Evolutionary conservation across 1,139 yeast species (phyloP).

Genomic region (Entelexis sorbosivorans): DNA sequence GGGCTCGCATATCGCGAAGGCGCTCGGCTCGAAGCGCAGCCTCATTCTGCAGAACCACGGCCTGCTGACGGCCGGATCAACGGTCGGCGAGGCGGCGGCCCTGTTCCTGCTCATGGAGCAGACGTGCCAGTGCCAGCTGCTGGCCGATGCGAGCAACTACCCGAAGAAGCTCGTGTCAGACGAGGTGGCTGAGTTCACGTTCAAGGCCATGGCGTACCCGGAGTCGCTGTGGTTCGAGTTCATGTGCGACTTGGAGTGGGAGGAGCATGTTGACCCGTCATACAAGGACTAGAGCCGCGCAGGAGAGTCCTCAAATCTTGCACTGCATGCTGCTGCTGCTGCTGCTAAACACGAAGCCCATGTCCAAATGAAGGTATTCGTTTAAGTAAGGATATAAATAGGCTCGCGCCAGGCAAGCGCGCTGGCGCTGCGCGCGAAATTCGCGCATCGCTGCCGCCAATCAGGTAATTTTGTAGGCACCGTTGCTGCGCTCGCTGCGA

Average conservation of each 20-base stretch:
- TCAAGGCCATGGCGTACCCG: constrained; percentile 49
- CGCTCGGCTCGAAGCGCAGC: constrained; percentile 53
- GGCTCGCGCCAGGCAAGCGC: too few relatives aligned
- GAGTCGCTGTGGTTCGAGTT: constrained; percentile 62
- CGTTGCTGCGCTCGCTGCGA: neutral
- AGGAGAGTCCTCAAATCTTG: too few relatives aligned
- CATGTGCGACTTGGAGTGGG: constrained; percentile 51
- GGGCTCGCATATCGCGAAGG: constrained; percentile 54
- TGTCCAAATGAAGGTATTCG: too few relatives aligned
- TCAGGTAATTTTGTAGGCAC: neutral
- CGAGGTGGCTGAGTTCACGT: constrained; percentile 61
- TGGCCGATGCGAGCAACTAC: constrained; percentile 43
- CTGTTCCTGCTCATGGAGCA: constrained; percentile 57
- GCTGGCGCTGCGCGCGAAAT: too few relatives aligned
- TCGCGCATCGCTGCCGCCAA: too few relatives aligned
- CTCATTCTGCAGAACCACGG: constrained; percentile 71
- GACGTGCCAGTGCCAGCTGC: constrained; percentile 56
- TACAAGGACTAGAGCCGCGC: constrained; percentile 10
- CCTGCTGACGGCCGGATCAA: constrained; percentile 58
- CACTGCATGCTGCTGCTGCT: too few relatives aligned
- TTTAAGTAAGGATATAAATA: too few relatives aligned
- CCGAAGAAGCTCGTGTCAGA: constrained; percentile 37
- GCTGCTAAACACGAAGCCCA: too few relatives aligned
- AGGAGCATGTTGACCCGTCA: constrained; percentile 27
- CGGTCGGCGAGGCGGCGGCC: constrained; percentile 77